Evolutionary conservation across 345 rosid genomes (phyloP), one percentile per base, ranked within the genome.

Genomic region (Ricinus communis): DNA sequence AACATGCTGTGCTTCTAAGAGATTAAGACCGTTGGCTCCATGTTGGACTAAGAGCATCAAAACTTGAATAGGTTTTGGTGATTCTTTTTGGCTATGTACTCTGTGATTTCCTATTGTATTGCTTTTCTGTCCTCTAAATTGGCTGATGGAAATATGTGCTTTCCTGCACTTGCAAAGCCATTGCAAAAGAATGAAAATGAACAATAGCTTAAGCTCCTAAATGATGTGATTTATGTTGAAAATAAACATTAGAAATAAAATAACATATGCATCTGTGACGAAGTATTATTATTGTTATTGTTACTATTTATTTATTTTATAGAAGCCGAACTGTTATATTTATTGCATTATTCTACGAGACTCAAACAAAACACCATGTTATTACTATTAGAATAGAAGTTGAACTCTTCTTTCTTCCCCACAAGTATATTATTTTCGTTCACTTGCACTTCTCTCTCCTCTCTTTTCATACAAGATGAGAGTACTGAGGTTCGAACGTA

Each of bases 1-100:
- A 68, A 94, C 98, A 77, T 91, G 98, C 74, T 87, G 90, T 67
- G 98, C 97, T 81, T 94, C 98, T 70, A 94, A 82, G 60, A 94
- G 97, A 75, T 94, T 94, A 55, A 94, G 95, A 45, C 98, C 98
- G 62, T 94, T 94, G 18, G 98, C 98, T 58, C 97, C 98, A 79
- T 94, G 97, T 61, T 91, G 96, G 78, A 91, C 85, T 77, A 94
- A 79, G 53, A 94, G 90, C 85, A 94, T 54, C 68, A 91, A 61
- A 27, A 94, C 98, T 77, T 94, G 98, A 71, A 88, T 66, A 47
- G 77, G 68, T 45, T 76, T 79, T 60, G 68, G 61, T 49, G 68
- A 60, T 73, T 84, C 90, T 21, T 62, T 40, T 73, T 64, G 75
- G 71, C 55, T 66, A 30, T 69, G 58, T 45, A 40, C 63, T 70